phyloP scores from a whole-genome alignment of 805 yeast genomes.

The Kodamaea leandrae region DNA sequence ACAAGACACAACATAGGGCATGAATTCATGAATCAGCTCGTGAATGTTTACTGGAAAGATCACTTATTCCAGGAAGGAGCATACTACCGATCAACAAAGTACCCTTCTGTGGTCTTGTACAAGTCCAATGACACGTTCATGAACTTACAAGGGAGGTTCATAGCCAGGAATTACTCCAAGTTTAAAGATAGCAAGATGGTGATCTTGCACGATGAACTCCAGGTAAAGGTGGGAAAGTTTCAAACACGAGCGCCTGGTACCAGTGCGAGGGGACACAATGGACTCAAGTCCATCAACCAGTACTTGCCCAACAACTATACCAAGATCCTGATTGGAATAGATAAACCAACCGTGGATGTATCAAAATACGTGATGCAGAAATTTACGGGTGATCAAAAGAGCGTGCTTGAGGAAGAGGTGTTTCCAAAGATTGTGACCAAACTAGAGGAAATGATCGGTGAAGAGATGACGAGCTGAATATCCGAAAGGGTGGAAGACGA shows the following conservation, averaged over 20 bases:
- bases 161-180: constrained; percentile 48
- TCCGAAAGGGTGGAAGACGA: background rate
- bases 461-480: constrained; percentile 4
- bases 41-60: constrained; percentile 21
- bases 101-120: constrained; percentile 31
- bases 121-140: constrained; percentile 58
- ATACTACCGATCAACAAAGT: constrained; percentile 11
- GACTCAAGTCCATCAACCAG: constrained; percentile 58
- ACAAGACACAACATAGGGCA: constrained; percentile 85
- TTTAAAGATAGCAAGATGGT: constrained; percentile 41
- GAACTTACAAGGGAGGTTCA: constrained; percentile 68
- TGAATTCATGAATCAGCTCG: constrained; percentile 39
- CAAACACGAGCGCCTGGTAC: constrained; percentile 60
- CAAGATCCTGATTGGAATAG: constrained; percentile 78
- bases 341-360: constrained; percentile 57
- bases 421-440: constrained; percentile 39
- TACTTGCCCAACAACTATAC: constrained; percentile 51
- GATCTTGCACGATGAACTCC: constrained; percentile 78
- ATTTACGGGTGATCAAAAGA: constrained; percentile 46
- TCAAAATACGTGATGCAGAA: constrained; percentile 62
- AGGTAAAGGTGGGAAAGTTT: constrained; percentile 60
- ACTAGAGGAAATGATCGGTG: constrained; percentile 33
- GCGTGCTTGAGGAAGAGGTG: constrained; percentile 37
- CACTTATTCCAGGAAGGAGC: constrained; percentile 11
- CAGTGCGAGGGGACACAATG: constrained; percentile 82